Evolutionary conservation across 2,329 filamentous ascomycete species (phyloP).

Genomic region (Apiospora rasikravindrae): DNA sequence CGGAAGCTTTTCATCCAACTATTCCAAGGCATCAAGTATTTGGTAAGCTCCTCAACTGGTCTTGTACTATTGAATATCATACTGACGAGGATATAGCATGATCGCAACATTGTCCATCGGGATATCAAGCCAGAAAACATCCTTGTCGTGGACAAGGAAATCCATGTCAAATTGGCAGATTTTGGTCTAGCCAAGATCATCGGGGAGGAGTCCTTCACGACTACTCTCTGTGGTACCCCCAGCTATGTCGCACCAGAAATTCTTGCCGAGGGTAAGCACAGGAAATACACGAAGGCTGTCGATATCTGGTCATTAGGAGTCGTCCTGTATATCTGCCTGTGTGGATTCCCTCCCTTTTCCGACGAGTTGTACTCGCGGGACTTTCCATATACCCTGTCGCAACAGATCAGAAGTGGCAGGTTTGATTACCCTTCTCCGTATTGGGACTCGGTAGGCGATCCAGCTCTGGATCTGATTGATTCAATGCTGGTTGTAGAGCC

Average conservation of each 20-base stretch:
- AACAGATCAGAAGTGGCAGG: slow-evolving; percentile 86
- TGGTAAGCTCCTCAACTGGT: slow-evolving; percentile 64
- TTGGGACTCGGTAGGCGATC: slow-evolving; percentile 87
- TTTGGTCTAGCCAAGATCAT: slow-evolving; percentile 99
- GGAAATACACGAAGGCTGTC: slow-evolving; percentile 92
- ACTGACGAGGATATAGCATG: slow-evolving; percentile 68
- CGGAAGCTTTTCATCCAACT: slow-evolving; percentile 89
- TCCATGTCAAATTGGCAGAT: slow-evolving; percentile 91
- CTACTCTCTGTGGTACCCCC: slow-evolving; percentile 94
- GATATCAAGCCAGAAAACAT: slow-evolving; percentile 99
- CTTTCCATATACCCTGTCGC: slow-evolving; percentile 83
- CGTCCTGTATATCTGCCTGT: slow-evolving; percentile 93
- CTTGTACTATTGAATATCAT: slow-evolving; percentile 28
- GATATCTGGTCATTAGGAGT: slow-evolving; percentile 96
- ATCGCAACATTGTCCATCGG: slow-evolving; percentile 94
- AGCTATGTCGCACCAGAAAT: slow-evolving; percentile 98
- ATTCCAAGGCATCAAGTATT: slow-evolving; percentile 92
- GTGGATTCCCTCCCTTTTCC: slow-evolving; percentile 93
- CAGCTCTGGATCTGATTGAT: slow-evolving; percentile 91
- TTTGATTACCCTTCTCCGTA: slow-evolving; percentile 98
- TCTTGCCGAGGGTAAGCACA: slow-evolving; percentile 77
- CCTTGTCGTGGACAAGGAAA: slow-evolving; percentile 80
- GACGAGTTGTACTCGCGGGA: slow-evolving; percentile 85
- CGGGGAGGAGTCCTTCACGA: slow-evolving; percentile 97
- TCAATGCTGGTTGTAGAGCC: slow-evolving; percentile 91